phyloP scores from a whole-genome alignment of 1,284 basidiomycete genomes.

The Malassezia vespertilionis region DNA sequence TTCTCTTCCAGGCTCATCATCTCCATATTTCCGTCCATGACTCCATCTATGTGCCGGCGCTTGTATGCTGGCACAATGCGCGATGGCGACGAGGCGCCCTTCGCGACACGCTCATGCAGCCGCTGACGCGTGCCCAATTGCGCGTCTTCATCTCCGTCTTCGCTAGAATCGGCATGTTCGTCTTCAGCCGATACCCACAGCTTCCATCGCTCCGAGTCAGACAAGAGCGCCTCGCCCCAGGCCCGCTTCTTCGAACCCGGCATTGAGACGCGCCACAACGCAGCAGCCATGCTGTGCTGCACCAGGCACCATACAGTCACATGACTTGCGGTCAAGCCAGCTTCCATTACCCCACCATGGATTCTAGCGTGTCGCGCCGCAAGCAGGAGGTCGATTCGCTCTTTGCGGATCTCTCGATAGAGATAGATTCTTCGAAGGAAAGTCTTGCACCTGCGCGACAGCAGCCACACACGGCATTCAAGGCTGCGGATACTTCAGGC shows the following conservation, averaged over 20 bases:
- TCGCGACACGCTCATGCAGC: too few relatives aligned
- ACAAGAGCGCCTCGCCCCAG: too few relatives aligned
- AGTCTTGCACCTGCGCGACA: not conserved
- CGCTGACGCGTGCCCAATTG: too few relatives aligned
- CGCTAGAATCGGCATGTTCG: too few relatives aligned
- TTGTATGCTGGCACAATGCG: conserved; percentile 10
- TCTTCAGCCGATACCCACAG: too few relatives aligned
- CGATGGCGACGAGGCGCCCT: too few relatives aligned
- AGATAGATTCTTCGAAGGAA: conserved; percentile 15
- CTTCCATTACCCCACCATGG: not conserved
- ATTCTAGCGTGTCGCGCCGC: conserved; percentile 5
- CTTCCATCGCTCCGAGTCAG: too few relatives aligned
- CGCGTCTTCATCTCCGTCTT: too few relatives aligned
- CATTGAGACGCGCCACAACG: too few relatives aligned
- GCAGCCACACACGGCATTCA: too few relatives aligned
- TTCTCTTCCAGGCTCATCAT: conserved; percentile 7
- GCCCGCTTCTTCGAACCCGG: too few relatives aligned
- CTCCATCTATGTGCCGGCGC: conserved; percentile 11
- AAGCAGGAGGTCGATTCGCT: conserved; percentile 39
- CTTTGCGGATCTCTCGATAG: conserved; percentile 38
- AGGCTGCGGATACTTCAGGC: not conserved
- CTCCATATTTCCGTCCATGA: conserved; percentile 2
- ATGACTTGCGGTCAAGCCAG: conserved; percentile 5
- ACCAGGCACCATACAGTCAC: not conserved
- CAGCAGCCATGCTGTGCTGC: too few relatives aligned